Evolutionary conservation across 129 eudicot species (phyloP).

Genomic region (Lactuca sativa): DNA sequence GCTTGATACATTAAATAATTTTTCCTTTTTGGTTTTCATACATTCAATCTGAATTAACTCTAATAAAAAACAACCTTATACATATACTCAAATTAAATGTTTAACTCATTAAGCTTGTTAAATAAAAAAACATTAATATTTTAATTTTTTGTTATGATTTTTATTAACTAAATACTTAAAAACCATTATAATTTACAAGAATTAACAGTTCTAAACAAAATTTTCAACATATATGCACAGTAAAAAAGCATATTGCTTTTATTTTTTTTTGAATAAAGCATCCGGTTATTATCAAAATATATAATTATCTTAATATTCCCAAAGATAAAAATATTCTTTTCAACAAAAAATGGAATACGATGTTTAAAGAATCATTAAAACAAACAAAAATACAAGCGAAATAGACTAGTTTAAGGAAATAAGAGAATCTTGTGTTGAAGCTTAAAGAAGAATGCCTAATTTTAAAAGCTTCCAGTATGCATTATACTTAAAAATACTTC

Average conservation of each 20-base stretch:
- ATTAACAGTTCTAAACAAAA: neutral
- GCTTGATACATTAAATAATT: too few relatives aligned
- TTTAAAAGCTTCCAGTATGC: constrained; percentile 15
- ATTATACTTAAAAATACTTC: constrained; percentile 11
- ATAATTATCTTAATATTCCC: too few relatives aligned
- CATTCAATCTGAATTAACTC: too few relatives aligned
- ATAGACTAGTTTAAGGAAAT: constrained; percentile 3
- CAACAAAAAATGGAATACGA: neutral
- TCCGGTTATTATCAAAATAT: neutral
- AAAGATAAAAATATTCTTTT: neutral
- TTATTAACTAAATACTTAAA: neutral
- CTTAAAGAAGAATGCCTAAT: neutral
- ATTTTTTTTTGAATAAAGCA: too few relatives aligned
- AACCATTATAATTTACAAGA: neutral
- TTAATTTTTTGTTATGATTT: too few relatives aligned
- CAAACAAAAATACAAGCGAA: neutral
- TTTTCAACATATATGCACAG: neutral
- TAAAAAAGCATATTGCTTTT: too few relatives aligned
- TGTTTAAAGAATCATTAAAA: neutral
- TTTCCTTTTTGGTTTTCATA: too few relatives aligned
- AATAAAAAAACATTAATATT: too few relatives aligned
- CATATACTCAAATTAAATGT: too few relatives aligned
- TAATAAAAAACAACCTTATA: too few relatives aligned
- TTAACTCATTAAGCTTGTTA: too few relatives aligned
- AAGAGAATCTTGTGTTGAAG: constrained; percentile 20